phyloP scores from a whole-genome alignment of 495 filamentous ascomycete species.

The Xanthoparmelia taractica region DNA sequence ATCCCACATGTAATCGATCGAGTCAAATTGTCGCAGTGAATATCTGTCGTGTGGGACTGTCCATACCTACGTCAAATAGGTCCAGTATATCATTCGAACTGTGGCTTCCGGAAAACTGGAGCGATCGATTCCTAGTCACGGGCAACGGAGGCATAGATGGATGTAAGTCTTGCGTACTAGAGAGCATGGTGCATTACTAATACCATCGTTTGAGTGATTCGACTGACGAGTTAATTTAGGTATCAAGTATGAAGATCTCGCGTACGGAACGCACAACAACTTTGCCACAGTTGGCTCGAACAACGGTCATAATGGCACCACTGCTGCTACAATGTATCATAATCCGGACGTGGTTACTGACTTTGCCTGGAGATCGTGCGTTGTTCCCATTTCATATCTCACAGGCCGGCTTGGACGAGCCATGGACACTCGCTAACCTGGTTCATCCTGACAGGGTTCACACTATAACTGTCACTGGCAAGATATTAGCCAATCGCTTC shows the following conservation, averaged over 20 bases:
- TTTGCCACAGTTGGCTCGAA: slow-evolving; percentile 52
- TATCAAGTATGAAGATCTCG: slow-evolving; percentile 42
- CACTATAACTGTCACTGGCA: slow-evolving; percentile 46
- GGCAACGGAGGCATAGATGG: slow-evolving; percentile 52
- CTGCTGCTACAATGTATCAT: slow-evolving; percentile 43
- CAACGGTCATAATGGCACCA: slow-evolving; percentile 50
- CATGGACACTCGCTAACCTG: slow-evolving; percentile 14
- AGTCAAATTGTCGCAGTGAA: slow-evolving; percentile 41
- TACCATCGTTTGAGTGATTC: slow-evolving; percentile 1
- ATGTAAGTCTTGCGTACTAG: slow-evolving; percentile 33
- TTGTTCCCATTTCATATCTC: slow-evolving; percentile 14
- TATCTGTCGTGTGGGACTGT: slow-evolving; percentile 51
- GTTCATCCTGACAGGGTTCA: slow-evolving; percentile 29
- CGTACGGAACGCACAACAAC: slow-evolving; percentile 39
- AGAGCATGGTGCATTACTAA: background rate
- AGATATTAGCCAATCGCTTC: slow-evolving; percentile 41
- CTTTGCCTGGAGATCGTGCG: slow-evolving; percentile 37
- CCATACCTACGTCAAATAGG: slow-evolving; percentile 45
- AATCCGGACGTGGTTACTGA: slow-evolving; percentile 46
- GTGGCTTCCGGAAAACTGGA: slow-evolving; percentile 50
- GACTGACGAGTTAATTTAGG: slow-evolving; percentile 28
- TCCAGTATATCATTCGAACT: slow-evolving; percentile 50
- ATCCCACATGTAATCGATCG: slow-evolving; percentile 36
- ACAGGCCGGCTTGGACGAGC: background rate
- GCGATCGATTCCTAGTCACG: slow-evolving; percentile 45